Conservation (phyloP, 2,329 filamentous ascomycete genomes). For the Helotiales sp. region DNA sequence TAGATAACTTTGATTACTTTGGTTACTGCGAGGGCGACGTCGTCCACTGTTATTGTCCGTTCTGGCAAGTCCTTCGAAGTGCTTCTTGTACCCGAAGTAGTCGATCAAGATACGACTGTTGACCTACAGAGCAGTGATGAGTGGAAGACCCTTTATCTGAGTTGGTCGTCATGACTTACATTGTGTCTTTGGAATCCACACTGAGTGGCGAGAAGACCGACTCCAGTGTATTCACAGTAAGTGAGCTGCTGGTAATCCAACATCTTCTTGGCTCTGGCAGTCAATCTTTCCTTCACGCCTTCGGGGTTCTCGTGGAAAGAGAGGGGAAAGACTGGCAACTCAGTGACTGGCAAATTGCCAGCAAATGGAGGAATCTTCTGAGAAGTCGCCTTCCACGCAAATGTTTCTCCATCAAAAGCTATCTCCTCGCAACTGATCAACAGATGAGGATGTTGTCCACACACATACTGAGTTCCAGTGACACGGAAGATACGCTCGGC, state of each 20-base stretch:
- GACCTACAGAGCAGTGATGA: conserved; percentile 12
- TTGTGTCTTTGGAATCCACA: conserved; percentile 21
- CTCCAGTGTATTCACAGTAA: conserved; percentile 44
- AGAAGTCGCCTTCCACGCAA: conserved; percentile 41
- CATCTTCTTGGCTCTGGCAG: conserved; percentile 39
- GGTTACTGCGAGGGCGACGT: neutral
- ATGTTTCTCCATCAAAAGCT: conserved; percentile 46
- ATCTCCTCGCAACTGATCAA: conserved; percentile 35
- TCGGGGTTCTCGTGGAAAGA: conserved; percentile 31
- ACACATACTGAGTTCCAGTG: conserved; percentile 11
- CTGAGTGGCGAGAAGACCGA: conserved; percentile 33
- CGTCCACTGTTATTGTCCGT: neutral
- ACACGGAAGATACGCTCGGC: conserved; percentile 41
- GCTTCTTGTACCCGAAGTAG: conserved; percentile 22
- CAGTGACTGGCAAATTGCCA: conserved; percentile 43
- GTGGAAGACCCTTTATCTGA: conserved; percentile 25
- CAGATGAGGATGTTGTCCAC: neutral
- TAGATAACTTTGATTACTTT: neutral
- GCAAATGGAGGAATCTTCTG: conserved; percentile 37
- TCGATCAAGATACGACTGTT: conserved; percentile 22
- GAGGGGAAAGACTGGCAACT: conserved; percentile 41
- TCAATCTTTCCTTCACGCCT: conserved; percentile 24
- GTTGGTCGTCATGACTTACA: conserved; percentile 29
- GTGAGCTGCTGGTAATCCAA: conserved; percentile 44
- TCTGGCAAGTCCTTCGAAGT: conserved; percentile 18